Base-by-base conservation (phyloP, 176 grass and related monocot species). In the Phyllostachys edulis region DNA sequence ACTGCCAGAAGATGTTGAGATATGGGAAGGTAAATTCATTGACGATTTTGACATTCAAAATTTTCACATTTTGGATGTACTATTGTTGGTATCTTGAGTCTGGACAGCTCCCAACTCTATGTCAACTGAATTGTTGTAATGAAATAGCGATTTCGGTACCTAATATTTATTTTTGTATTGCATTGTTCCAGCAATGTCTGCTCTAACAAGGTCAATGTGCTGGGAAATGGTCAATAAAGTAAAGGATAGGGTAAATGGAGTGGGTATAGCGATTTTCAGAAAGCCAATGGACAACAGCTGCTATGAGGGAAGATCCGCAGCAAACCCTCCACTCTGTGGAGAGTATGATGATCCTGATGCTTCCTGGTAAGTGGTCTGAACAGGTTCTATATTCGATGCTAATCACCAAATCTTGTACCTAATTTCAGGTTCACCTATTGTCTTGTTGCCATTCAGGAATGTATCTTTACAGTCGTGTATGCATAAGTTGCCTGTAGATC, bases 181-280 rank as follows among this genome's bases (percentile, higher is more conserved):
- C 26, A 51, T 59, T 78, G 76, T 73, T 63, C 10, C 88, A 97
- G 94, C 87, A 3, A 97, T 97, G 89, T 92, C 82, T 79, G 67
- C 71, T 57, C 85, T 97, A 61, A 92, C 87, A 76, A 92, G 85
- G 67, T 91, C 94, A 46, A 97, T 97, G 91, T 97, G 91, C 80
- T 97, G 91, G 94, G 78, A 91, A 70, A 70, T 94, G 84, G 86
- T 94, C 40, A 97, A 80, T 52, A 94, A 79, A 89, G 91, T 87
- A 57, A 94, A 91, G 68, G 91, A 94, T 71, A 94, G 73, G 47
- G 9, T 94, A 83, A 92, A 97, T 66, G 14, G 71, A 85, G 88
- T 94, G 36, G 89, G 94, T 37, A 44, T 90, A 75, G 89, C 91
- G 13, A 90, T 97, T 79, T 97, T 88, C 75, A 84, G 79, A 80